Conservation (phyloP, 768 basidiomycete genomes). For the Dendrothele bispora region DNA sequence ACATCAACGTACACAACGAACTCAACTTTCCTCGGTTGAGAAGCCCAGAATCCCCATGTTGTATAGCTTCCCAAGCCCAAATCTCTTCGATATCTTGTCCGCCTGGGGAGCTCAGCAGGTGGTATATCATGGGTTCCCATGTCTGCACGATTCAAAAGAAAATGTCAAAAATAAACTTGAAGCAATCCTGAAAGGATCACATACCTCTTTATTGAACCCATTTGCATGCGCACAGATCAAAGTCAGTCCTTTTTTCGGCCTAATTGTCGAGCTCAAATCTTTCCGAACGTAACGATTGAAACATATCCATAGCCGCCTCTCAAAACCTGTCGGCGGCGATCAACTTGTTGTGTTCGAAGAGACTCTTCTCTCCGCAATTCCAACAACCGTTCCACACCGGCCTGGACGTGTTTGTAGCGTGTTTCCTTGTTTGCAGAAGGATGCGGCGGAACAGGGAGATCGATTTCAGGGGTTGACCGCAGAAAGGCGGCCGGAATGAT, state of each 20-base stretch:
- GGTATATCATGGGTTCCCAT: constrained; percentile 72
- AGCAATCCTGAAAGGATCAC: constrained; percentile 16
- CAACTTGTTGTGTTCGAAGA: too few species aligned
- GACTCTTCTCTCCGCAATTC: constrained; percentile 29
- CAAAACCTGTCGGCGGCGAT: neutral
- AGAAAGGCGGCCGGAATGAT: constrained; percentile 54
- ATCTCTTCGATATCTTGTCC: constrained; percentile 57
- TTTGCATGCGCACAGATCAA: constrained; percentile 83
- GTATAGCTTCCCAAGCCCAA: constrained; percentile 82
- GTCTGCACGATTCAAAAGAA: constrained; percentile 42
- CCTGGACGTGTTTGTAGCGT: constrained; percentile 22
- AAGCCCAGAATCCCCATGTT: constrained; percentile 81
- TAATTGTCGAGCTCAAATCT: too few species aligned
- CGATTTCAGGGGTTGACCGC: constrained; percentile 42
- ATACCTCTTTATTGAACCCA: constrained; percentile 85
- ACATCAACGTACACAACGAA: constrained; percentile 50
- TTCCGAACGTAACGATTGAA: constrained; percentile 65
- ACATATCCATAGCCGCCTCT: constrained; percentile 62
- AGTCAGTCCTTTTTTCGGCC: constrained; percentile 35
- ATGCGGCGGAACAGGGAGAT: constrained; percentile 33
- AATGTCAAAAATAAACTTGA: too few species aligned
- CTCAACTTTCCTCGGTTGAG: constrained; percentile 61
- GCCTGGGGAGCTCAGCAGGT: constrained; percentile 48
- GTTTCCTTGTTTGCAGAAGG: constrained; percentile 31
- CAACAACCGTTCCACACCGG: constrained; percentile 23